Evolutionary conservation across 1,284 basidiomycete genomes (phyloP).

Genomic region (Puccinia sorghi): DNA sequence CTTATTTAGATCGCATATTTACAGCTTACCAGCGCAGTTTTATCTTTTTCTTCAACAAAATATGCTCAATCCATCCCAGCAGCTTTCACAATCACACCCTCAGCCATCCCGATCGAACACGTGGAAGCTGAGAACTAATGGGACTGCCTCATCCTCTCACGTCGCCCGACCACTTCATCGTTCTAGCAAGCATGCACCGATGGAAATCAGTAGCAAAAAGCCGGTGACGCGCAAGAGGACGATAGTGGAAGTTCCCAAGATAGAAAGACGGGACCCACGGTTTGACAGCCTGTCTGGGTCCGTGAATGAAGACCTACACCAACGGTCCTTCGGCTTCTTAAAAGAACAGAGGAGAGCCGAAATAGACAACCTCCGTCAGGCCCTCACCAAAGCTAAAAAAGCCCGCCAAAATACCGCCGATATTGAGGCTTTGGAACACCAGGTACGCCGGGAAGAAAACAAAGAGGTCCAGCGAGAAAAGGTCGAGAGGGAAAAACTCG

Average conservation of each 20-base stretch:
- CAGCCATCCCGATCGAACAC: too few species aligned
- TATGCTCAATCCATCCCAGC: too few species aligned
- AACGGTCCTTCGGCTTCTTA: constrained; percentile 16
- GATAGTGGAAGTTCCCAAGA: constrained; percentile 20
- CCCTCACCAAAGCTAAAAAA: neutral
- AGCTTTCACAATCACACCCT: too few species aligned
- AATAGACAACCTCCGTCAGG: neutral
- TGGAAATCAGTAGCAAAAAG: constrained; percentile 19
- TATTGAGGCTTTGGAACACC: neutral
- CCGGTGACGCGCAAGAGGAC: constrained; percentile 27
- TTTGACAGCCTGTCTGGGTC: constrained; percentile 38
- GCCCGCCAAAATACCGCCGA: neutral
- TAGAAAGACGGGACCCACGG: constrained; percentile 35
- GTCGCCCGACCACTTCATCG: neutral
- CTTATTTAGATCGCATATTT: too few species aligned
- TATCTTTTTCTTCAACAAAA: too few species aligned
- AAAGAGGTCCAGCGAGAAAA: constrained; percentile 19
- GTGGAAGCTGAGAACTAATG: too few species aligned
- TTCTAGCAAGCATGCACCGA: constrained; percentile 28
- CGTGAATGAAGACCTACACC: constrained; percentile 9
- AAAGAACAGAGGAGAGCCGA: neutral
- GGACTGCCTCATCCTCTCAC: too few species aligned
- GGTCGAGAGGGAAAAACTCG: constrained; percentile 24
- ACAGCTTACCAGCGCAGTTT: too few species aligned
- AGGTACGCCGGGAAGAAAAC: constrained; percentile 24